phyloP scores from a whole-genome alignment of 441 rosid species.

The Isatis lusitanica region DNA sequence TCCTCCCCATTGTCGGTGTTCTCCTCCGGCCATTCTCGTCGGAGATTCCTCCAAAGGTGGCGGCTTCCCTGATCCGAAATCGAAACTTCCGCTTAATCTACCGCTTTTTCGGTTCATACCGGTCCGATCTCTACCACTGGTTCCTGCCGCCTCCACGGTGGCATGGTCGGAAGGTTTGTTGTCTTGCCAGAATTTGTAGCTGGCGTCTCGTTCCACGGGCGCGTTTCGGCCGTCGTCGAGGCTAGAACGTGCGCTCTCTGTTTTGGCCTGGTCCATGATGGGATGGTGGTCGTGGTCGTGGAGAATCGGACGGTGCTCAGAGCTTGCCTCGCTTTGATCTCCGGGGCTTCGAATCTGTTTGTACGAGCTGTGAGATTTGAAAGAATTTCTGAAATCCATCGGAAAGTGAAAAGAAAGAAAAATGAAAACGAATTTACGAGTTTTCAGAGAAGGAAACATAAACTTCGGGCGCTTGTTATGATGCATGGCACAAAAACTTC shows the following conservation, averaged over 20 bases:
- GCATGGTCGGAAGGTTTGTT: conserved; percentile 1
- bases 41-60: conserved; percentile 41
- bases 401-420: background rate
- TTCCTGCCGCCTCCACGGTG: background rate
- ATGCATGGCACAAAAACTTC: conserved; percentile 31
- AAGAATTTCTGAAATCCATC: conserved; percentile 53
- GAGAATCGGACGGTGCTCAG: conserved; percentile 51
- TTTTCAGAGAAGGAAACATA: conserved; percentile 25
- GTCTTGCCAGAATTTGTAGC: conserved; percentile 43
- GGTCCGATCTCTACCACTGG: background rate
- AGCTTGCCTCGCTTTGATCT: conserved; percentile 8
- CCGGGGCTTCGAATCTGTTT: conserved; percentile 29
- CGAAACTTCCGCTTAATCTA: conserved; percentile 37
- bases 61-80: conserved; percentile 24
- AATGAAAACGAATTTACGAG: background rate
- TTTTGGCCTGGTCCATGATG: conserved; percentile 9
- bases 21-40: conserved; percentile 21
- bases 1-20: conserved; percentile 22
- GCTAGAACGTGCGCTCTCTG: conserved; percentile 23
- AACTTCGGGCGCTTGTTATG: conserved; percentile 36
- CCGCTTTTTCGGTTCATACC: background rate
- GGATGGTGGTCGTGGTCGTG: conserved; percentile 33
- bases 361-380: conserved; percentile 41
- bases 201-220: conserved; percentile 22
- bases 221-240: conserved; percentile 11